Conservation (phyloP, 2,329 filamentous ascomycete species). For the Thielaviopsis punctulata region DNA sequence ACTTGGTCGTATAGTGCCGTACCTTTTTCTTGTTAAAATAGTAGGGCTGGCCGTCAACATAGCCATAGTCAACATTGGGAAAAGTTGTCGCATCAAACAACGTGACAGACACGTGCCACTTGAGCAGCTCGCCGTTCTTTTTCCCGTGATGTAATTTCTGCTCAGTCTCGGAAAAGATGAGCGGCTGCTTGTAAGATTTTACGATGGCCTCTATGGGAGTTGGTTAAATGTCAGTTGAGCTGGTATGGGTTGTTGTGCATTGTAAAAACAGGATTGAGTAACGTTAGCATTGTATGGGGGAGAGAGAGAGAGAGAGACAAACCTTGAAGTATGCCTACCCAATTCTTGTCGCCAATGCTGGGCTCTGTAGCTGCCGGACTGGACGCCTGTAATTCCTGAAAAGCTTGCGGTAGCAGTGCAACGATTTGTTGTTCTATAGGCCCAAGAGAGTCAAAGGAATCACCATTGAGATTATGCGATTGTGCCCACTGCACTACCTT, state of each 20-base stretch:
- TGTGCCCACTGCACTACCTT: slow-evolving; percentile 6
- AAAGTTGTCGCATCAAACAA: slow-evolving; percentile 11
- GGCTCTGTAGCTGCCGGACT: not conserved
- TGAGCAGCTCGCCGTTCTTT: not conserved
- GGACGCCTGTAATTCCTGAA: not conserved
- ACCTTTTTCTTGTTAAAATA: slow-evolving; percentile 31
- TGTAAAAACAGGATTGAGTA: not conserved
- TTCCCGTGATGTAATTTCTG: not conserved
- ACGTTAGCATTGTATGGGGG: no score
- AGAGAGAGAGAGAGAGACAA: not conserved
- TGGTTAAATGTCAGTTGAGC: not conserved
- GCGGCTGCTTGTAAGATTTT: not conserved
- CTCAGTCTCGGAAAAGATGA: not conserved
- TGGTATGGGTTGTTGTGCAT: not conserved
- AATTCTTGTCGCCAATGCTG: not conserved
- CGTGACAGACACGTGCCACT: not conserved
- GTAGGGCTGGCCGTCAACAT: slow-evolving; percentile 17
- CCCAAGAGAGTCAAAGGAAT: not conserved
- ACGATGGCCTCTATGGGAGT: not conserved
- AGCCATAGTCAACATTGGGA: slow-evolving; percentile 21
- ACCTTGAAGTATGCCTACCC: slow-evolving; percentile 4
- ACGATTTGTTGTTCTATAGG: not conserved
- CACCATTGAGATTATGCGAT: not conserved
- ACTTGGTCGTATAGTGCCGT: no score
- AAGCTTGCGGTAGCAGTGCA: not conserved